Conservation (phyloP, 208 protist species). For the Polymyxa betae region DNA sequence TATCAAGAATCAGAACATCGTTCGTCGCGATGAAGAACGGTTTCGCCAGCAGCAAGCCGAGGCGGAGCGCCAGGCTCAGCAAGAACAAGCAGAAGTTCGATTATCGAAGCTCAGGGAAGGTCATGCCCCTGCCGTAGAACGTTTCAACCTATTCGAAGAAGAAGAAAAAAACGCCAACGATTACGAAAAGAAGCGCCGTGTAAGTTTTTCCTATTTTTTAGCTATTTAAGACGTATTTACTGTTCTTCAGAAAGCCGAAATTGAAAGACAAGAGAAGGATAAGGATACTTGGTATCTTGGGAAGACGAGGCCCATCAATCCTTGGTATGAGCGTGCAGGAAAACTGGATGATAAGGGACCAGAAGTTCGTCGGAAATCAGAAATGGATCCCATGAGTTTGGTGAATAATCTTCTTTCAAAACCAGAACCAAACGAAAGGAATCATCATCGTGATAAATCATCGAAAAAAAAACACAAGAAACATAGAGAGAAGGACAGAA, state of each 20-base stretch:
- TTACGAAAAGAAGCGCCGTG: neutral
- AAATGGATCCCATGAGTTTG: slow-evolving; percentile 5
- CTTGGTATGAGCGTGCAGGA: neutral
- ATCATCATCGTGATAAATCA: too few species aligned
- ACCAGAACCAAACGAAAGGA: too few species aligned
- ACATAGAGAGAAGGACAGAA: too few species aligned
- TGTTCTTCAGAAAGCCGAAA: neutral
- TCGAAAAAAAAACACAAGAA: too few species aligned
- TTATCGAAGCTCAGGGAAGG: neutral
- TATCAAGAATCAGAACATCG: slow-evolving; percentile 8
- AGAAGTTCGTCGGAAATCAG: neutral
- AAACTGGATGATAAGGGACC: neutral
- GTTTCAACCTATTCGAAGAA: slow-evolving; percentile 40
- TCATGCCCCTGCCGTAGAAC: neutral
- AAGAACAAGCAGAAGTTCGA: neutral
- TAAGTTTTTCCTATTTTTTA: neutral
- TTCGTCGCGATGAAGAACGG: slow-evolving; percentile 46
- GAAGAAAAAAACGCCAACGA: slow-evolving; percentile 22
- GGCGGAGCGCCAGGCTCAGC: neutral
- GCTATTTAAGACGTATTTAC: neutral
- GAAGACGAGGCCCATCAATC: neutral
- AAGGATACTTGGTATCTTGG: slow-evolving; percentile 42
- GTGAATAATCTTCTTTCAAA: neutral
- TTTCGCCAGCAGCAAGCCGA: neutral
- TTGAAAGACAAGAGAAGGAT: neutral